phyloP scores from a whole-genome alignment of 2,329 filamentous ascomycete species.

The Uncinocarpus reesii region DNA sequence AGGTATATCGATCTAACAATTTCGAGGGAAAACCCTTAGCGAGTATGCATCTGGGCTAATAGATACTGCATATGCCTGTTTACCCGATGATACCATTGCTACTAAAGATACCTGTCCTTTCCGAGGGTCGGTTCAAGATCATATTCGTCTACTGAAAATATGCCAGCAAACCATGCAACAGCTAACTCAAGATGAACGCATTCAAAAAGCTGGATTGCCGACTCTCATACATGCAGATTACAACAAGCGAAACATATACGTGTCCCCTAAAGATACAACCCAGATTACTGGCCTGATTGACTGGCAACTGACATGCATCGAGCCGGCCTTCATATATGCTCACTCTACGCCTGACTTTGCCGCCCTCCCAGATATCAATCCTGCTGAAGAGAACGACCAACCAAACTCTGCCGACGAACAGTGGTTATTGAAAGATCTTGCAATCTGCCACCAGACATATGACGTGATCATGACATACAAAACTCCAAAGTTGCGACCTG shows the following conservation, averaged over 20 bases:
- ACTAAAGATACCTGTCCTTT: constrained; percentile 12
- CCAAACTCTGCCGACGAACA: constrained; percentile 13
- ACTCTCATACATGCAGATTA: constrained; percentile 25
- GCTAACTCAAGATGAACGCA: constrained; percentile 19
- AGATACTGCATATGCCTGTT: constrained; percentile 15
- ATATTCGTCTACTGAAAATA: constrained; percentile 14
- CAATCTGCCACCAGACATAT: constrained; percentile 26
- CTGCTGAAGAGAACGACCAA: constrained; percentile 14
- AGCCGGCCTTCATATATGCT: constrained; percentile 26
- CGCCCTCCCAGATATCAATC: constrained; percentile 17
- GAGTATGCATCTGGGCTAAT: constrained; percentile 16
- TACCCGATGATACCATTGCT: constrained; percentile 7
- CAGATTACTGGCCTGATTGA: constrained; percentile 27
- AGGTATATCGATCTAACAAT: too few species aligned
- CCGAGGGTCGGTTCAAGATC: constrained; percentile 15
- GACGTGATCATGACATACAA: constrained; percentile 21
- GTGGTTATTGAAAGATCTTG: constrained; percentile 21
- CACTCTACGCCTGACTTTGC: constrained; percentile 25
- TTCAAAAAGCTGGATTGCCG: constrained; percentile 19
- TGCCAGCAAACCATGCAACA: constrained; percentile 20
- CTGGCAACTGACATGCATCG: constrained; percentile 27
- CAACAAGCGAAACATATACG: constrained; percentile 28
- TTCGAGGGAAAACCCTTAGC: constrained; percentile 14
- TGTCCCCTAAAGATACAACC: constrained; percentile 25
- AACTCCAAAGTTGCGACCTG: constrained; percentile 21